phyloP scores from a whole-genome alignment of 768 basidiomycete genomes.

The Naganishia friedmannii region DNA sequence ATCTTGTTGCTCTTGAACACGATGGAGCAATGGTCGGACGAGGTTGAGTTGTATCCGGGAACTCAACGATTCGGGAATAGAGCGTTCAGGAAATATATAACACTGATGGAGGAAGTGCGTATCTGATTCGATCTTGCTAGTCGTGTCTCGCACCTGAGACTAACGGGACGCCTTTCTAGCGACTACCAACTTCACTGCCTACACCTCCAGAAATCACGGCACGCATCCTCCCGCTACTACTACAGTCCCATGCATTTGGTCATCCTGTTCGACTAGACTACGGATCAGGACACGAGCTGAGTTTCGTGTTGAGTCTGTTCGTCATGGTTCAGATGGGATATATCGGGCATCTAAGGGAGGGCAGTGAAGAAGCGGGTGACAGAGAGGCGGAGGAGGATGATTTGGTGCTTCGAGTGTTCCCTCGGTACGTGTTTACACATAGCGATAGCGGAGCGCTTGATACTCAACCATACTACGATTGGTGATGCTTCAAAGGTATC shows the following conservation, averaged over 20 bases:
- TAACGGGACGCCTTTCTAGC: background rate
- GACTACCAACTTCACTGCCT: constrained; percentile 59
- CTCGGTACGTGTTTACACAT: constrained; percentile 36
- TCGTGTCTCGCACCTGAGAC: background rate
- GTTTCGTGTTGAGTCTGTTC: constrained; percentile 72
- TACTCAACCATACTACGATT: background rate
- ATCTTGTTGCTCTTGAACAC: constrained; percentile 8
- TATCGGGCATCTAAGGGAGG: constrained; percentile 30
- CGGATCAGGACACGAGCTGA: constrained; percentile 91
- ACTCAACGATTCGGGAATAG: constrained; percentile 89
- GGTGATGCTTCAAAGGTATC: constrained; percentile 62
- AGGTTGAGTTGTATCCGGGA: constrained; percentile 32
- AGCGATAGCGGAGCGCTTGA: too few relatives aligned
- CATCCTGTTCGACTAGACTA: constrained; percentile 90
- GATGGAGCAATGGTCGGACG: constrained; percentile 26
- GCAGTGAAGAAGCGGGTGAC: background rate
- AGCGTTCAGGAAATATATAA: constrained; percentile 80
- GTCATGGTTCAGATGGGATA: constrained; percentile 44
- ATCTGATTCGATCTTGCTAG: constrained; percentile 28
- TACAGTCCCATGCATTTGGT: constrained; percentile 70
- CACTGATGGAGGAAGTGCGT: constrained; percentile 66
- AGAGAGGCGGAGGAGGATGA: constrained; percentile 47
- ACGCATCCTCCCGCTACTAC: constrained; percentile 72
- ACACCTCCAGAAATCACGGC: constrained; percentile 57
- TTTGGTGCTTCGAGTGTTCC: constrained; percentile 47